Base-by-base conservation (phyloP, 192 early-diverging fungal genomes). In the Entrophospora sp. region DNA sequence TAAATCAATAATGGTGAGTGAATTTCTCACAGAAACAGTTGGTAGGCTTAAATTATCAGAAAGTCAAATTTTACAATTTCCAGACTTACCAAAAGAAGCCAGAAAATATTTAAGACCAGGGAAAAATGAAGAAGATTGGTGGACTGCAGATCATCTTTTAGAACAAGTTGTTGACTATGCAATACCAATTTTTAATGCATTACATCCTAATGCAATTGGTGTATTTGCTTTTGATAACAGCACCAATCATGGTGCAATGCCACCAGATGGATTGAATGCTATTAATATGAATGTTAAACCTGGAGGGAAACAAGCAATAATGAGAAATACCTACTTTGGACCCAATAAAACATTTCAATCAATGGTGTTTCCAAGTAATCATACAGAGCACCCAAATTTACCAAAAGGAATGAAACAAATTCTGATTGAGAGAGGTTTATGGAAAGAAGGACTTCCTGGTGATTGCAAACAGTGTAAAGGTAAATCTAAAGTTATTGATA, bases 201-300 rank as follows among this genome's bases (percentile, higher is more conserved):
- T 37, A 5, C 35, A 57, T 57, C 10, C 20, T 1, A 25, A 18
- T 37, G 20, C 18, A 13, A 53, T 53, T 53, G 28, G 8, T 52
- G 9, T 52, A 30, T 24, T 52, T 3, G 14, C 27, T 12, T 53
- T 16, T 30, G 10, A 45, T 1, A 45, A 45, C 10, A 45, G 44
- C 10, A 45, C 18, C 10, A 45, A 24, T 52, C 1, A 52, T 52
- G 13, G 27, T 31, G 49, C 27, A 52, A 52, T 52, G 5, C 13
- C 13, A 31, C 3, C 9, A 14, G 46, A 74, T 67, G 52, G 40
- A 30, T 45, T 69, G 10, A 59, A 69, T 34, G 64, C 40, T 4
- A 20, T 20, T 10, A 61, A 36, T 28, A 70, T 74, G 59, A 74
- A 63, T 30, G 27, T 73, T 7, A 46, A 42, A 13, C 31, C 56